These are phyloP conservation scores for Porodaedalea pini DNA, from an alignment of 1,284 basidiomycete genomes.

Conservation along the genomic window DNA sequence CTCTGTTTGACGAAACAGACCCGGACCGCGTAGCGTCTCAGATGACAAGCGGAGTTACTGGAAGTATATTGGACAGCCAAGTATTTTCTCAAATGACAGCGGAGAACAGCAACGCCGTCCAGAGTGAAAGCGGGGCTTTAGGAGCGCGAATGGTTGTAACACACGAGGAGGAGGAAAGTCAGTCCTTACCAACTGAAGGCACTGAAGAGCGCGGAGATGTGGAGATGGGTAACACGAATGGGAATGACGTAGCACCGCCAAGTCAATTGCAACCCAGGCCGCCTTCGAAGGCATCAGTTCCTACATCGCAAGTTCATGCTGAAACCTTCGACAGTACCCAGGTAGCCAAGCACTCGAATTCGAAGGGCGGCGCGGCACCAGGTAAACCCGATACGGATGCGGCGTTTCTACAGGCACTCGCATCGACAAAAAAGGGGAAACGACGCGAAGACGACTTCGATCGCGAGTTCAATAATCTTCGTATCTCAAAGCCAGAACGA, in stretches of 20 bases:
- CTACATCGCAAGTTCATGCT: background rate
- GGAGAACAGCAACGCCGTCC: conserved; percentile 23
- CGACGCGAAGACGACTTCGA: conserved; percentile 72
- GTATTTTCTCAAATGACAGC: conserved; percentile 18
- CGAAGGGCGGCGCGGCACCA: conserved; percentile 37
- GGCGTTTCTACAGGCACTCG: conserved; percentile 68
- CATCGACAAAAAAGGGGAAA: conserved; percentile 70
- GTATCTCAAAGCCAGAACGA: conserved; percentile 68
- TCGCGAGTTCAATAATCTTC: conserved; percentile 79
- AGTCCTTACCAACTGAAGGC: conserved; percentile 12
- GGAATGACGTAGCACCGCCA: conserved; percentile 6
- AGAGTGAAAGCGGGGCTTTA: conserved; percentile 21
- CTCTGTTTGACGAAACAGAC: conserved; percentile 64
- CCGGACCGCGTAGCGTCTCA: conserved; percentile 38
- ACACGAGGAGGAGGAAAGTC: conserved; percentile 51
- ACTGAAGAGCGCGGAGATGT: conserved; percentile 32
- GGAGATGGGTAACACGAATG: conserved; percentile 38
- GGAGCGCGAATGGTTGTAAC: conserved; percentile 35
- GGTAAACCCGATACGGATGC: conserved; percentile 62
- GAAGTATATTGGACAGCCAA: conserved; percentile 20
- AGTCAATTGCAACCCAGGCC: conserved; percentile 7
- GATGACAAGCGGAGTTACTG: background rate
- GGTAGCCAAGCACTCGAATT: background rate
- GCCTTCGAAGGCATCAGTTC: conserved; percentile 19
- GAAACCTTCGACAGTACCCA: conserved; percentile 7